Base-by-base conservation (phyloP, 2,329 filamentous ascomycete species). In the Colletotrichum lentis region DNA sequence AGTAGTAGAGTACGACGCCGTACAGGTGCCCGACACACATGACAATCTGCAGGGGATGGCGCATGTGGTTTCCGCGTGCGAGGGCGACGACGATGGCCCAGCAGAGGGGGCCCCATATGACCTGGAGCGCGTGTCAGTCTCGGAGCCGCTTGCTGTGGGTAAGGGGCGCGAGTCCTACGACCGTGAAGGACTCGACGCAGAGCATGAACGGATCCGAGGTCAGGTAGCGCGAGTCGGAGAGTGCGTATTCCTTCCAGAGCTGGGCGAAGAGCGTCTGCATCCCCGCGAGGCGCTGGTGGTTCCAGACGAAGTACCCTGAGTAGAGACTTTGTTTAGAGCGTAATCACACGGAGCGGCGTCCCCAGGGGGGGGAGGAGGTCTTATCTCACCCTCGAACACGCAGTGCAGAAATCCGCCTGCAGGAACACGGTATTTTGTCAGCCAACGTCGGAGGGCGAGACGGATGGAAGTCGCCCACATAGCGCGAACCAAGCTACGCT, bases 221-320 rank as follows among this genome's bases (percentile, higher is more conserved):
- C 73, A 97, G 82, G 75, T 97, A 97, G 50, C 94, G 86, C 62
- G 93, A 96, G 80, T 97, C 94, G 2, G 92, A 94, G 41, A 94
- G 84, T 3, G 92, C 86, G 77, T 97, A 97, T 79, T 97, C 94
- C 76, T 97, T 97, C 94, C 94, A 97, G 52, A 97, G 83, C 81
- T 97, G 93, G 3, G 90, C 92, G 64, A 94, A 90, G 8, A 96
- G 80, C 62, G 90, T 88, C 76, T 93, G 90, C 68, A 87, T 87
- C 12, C 85, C 82, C 0, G 89, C 87, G 76, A 97, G 84, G 27
- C 80, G 81, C 24, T 82, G 79, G 76, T 92, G 90, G 76, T 94
- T 88, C 71, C 86, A 78, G 70, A 94, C 84, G 76, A 93, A 96
- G 78, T 96, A 97, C 44, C 90, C 88, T 89, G 50, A 16, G 7